Evolutionary conservation across 495 filamentous ascomycete genomes (phyloP), one percentile per base, ranked within the genome.

Genomic region (Hapsidospora chrysogenum): DNA sequence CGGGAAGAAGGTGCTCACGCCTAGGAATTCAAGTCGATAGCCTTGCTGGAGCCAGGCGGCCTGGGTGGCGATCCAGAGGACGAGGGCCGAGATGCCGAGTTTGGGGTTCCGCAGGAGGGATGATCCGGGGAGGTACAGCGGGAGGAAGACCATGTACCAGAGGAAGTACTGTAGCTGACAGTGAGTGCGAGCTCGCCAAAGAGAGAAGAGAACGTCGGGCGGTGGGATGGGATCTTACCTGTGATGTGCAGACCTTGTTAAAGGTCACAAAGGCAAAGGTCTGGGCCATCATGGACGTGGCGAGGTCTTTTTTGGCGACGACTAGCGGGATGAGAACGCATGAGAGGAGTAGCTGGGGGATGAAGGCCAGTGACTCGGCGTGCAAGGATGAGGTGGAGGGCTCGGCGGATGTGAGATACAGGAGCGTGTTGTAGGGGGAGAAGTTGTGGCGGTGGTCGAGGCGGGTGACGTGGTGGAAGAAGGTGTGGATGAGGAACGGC

Each of bases 401-500:
- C 1, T 61, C 56, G 0, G 80, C 68, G 0, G 87, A 82, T 30
- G 76, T 70, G 22, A 93, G 70, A 51, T 97, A 92, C 1, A 97
- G 72, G 15, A 93, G 66, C 0, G 73, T 85, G 57, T 92, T 93
- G 61, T 96, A 97, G 1, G 85, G 83, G 13, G 82, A 92, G 62
- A 97, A 97, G 55, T 97, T 97, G 56, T 97, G 89, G 3, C 89
- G 78, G 57, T 97, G 89, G 57, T 97, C 89, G 53, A 92, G 77
- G 29, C 89, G 82, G 2, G 78, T 85, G 26, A 96, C 58, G 48
- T 97, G 89, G 61, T 97, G 82, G 35, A 89, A 63, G 55, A 78
- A 97, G 28, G 85, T 96, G 44, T 97, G 81, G 21, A 78, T 64
- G 2, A 96, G 46, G 60, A 95, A 97, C 2, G 76, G 70, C 31